Conservation (phyloP, 1,139 yeast genomes). For the Saccharomyces hybrid region DNA sequence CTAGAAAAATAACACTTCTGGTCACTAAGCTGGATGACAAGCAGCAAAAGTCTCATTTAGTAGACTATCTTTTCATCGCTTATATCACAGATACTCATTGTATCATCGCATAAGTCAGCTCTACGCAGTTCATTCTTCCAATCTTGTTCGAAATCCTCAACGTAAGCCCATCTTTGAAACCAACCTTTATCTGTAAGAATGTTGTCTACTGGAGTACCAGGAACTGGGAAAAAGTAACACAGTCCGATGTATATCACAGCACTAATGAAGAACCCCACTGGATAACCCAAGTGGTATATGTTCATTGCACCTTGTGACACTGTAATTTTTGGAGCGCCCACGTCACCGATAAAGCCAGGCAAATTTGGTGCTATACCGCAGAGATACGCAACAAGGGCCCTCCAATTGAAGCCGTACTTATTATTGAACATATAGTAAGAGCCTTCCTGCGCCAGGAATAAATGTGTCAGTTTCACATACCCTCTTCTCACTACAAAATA, state of each 20-base stretch:
- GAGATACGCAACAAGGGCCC: no score
- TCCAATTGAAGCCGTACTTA: constrained; percentile 53
- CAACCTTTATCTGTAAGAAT: constrained; percentile 45
- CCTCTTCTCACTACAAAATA: no score
- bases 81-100: constrained; percentile 17
- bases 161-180: constrained; percentile 50
- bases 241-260: constrained; percentile 43
- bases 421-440: constrained; percentile 49
- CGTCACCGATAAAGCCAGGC: constrained; percentile 80
- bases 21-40: background rate
- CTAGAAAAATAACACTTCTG: background rate
- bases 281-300: constrained; percentile 64
- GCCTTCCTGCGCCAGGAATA: constrained; percentile 27
- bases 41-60: constrained; percentile 4
- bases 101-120: constrained; percentile 18
- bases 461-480: no score
- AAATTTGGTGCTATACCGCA: constrained; percentile 69
- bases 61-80: constrained; percentile 15
- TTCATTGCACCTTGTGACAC: constrained; percentile 75
- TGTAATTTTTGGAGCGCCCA: constrained; percentile 38
- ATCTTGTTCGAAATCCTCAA: constrained; percentile 46
- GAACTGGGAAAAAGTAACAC: constrained; percentile 47
- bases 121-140: constrained; percentile 20
- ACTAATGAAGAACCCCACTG: constrained; percentile 62
- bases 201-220: constrained; percentile 43